Percentiles rank a stretch among this genome's conserved stretches.
These are phyloP conservation scores for Prunus campanulata DNA, from an alignment of 306 rosid genomes.

Conservation along the genomic window DNA sequence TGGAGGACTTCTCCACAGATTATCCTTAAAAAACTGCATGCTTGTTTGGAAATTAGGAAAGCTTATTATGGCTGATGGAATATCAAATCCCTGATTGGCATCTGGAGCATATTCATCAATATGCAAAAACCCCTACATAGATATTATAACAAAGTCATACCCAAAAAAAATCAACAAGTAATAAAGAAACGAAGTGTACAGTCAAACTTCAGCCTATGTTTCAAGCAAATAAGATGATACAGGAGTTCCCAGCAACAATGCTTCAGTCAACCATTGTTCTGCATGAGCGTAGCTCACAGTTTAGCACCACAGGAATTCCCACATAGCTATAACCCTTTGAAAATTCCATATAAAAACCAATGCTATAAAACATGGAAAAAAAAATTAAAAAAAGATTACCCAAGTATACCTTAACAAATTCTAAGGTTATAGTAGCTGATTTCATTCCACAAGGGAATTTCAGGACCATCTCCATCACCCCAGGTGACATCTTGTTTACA, in stretches of 20 bases:
- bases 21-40: conserved; percentile 42
- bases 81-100: conserved; percentile 95
- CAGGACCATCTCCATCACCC: conserved; percentile 74
- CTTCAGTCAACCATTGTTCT: background rate
- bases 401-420: conserved; percentile 75
- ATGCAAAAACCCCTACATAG: conserved; percentile 80
- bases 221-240: conserved; percentile 7
- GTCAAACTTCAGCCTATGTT: conserved; percentile 10
- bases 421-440: conserved; percentile 65
- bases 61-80: conserved; percentile 91
- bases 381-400: background rate
- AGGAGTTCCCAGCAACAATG: background rate
- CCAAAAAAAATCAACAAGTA: background rate
- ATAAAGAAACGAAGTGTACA: conserved; percentile 15
- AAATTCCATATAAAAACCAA: too few relatives aligned
- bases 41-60: conserved; percentile 67
- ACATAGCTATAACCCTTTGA: background rate
- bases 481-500: conserved; percentile 86
- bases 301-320: background rate
- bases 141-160: conserved; percentile 15
- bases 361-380: too few relatives aligned
- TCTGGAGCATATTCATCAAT: conserved; percentile 95
- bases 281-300: background rate
- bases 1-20: conserved; percentile 49
- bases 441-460: conserved; percentile 73